Evolutionary conservation across 148 eudicot genomes (phyloP).

Genomic region (Heliosperma pusillum): DNA sequence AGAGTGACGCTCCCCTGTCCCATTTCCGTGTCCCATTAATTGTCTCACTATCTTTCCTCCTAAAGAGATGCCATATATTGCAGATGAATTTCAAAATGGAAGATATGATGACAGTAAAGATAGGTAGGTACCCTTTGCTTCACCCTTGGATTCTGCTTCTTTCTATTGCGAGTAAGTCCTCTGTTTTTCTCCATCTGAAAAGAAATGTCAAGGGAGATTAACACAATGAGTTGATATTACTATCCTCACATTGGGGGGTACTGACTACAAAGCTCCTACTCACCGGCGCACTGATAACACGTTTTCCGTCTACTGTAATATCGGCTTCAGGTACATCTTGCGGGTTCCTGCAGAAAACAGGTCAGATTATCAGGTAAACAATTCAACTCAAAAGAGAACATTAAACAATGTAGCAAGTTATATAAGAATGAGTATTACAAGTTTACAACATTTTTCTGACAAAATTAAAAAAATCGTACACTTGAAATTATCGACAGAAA

Average conservation of each 20-base stretch:
- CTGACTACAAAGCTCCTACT: conserved; percentile 5
- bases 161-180: conserved; percentile 71
- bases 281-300: conserved; percentile 59
- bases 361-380: conserved; percentile 1
- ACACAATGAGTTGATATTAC: background rate
- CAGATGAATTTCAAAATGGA: background rate
- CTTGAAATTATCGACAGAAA: background rate
- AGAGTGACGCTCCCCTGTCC: background rate
- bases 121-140: conserved; percentile 55
- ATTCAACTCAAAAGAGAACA: background rate
- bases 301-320: conserved; percentile 57
- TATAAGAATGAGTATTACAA: background rate
- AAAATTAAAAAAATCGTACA: too few species aligned
- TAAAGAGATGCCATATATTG: background rate
- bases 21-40: background rate
- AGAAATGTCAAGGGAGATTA: background rate
- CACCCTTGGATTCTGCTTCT: conserved; percentile 72
- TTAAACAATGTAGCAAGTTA: background rate
- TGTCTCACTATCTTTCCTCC: background rate
- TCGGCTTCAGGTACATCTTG: conserved; percentile 39
- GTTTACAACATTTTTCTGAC: background rate
- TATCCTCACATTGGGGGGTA: background rate
- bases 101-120: background rate
- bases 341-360: conserved; percentile 38
- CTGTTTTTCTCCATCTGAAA: conserved; percentile 79